These are phyloP conservation scores for Fusarium newnesense DNA, from an alignment of 2,329 filamentous ascomycete genomes.

Conservation along the genomic window DNA sequence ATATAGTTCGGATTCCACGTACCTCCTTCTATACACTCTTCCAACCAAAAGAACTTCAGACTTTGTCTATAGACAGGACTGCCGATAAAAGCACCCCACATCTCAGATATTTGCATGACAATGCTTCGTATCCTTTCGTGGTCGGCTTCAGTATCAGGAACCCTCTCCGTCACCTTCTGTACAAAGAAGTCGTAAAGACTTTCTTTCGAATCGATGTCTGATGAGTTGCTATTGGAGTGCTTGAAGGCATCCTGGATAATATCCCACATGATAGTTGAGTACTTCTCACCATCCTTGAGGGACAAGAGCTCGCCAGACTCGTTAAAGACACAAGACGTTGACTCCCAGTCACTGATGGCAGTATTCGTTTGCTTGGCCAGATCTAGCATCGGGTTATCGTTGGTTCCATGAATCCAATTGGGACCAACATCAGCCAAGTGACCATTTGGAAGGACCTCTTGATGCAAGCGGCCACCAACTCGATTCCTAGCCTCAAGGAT, in stretches of 20 bases:
- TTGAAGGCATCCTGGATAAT: slow-evolving; percentile 75
- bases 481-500: slow-evolving; percentile 75
- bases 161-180: slow-evolving; percentile 55
- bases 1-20: slow-evolving; percentile 28
- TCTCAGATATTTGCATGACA: slow-evolving; percentile 65
- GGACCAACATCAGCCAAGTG: slow-evolving; percentile 70
- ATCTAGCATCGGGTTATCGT: slow-evolving; percentile 75
- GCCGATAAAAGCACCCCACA: slow-evolving; percentile 79
- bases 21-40: slow-evolving; percentile 80
- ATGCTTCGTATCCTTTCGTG: slow-evolving; percentile 54
- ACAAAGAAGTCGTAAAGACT: slow-evolving; percentile 67
- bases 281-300: slow-evolving; percentile 56
- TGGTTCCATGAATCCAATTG: slow-evolving; percentile 84
- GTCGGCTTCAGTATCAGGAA: slow-evolving; percentile 57
- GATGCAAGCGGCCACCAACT: slow-evolving; percentile 72
- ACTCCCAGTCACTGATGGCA: slow-evolving; percentile 58
- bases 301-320: slow-evolving; percentile 64
- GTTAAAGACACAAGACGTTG: slow-evolving; percentile 65
- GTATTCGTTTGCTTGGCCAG: slow-evolving; percentile 72
- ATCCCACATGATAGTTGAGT: slow-evolving; percentile 70
- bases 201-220: slow-evolving; percentile 57
- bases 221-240: slow-evolving; percentile 67
- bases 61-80: slow-evolving; percentile 72
- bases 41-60: slow-evolving; percentile 80
- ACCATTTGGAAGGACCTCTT: slow-evolving; percentile 60